These are phyloP conservation scores for Paramecium tetraurelia DNA, from an alignment of 73 alveolate species.

Conservation along the genomic window DNA sequence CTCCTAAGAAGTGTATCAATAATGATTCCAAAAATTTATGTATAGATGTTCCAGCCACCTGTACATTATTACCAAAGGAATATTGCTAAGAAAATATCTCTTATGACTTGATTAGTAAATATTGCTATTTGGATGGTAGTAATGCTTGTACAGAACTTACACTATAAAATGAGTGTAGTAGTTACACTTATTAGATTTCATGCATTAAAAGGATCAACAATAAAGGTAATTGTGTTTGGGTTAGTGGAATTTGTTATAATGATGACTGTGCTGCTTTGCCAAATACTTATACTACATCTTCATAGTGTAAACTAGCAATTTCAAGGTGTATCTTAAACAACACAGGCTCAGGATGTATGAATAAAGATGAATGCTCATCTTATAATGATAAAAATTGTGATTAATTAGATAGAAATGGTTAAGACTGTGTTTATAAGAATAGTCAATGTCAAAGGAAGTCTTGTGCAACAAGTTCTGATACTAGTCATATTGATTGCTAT, in stretches of 20 bases:
- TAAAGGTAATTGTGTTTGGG: constrained; percentile 8
- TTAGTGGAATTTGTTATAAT: background rate
- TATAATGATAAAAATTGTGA: background rate
- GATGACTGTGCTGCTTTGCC: background rate
- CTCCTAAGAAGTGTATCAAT: background rate
- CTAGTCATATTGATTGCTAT: background rate
- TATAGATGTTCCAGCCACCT: background rate
- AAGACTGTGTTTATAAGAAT: background rate
- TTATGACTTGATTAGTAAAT: background rate
- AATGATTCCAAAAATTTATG: background rate
- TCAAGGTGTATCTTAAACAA: background rate
- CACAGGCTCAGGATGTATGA: background rate
- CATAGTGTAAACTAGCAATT: background rate
- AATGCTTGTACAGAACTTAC: background rate
- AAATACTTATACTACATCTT: background rate
- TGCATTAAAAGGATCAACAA: background rate
- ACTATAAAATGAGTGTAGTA: background rate
- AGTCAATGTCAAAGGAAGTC: background rate
- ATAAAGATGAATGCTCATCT: background rate
- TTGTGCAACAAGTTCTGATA: background rate
- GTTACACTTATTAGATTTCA: background rate
- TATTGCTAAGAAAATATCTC: background rate
- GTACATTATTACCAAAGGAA: background rate
- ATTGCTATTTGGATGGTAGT: background rate
- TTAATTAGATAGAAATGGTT: background rate